These are phyloP conservation scores for Eustoma russellianum DNA, from an alignment of 257 asterid species.

Conservation along the genomic window DNA sequence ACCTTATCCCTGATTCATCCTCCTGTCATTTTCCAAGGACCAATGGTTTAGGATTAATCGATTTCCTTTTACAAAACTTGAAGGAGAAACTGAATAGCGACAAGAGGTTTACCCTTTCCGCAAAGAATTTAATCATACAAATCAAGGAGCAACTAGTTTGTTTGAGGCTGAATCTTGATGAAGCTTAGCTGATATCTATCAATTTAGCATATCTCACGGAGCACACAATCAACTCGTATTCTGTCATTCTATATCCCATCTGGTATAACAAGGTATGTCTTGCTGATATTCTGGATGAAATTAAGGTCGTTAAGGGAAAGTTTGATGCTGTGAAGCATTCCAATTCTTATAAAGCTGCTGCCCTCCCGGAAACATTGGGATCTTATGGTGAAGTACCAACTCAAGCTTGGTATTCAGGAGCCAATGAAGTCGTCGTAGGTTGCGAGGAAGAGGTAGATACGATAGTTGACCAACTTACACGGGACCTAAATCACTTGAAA, in stretches of 20 bases:
- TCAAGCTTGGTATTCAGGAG: too few species aligned
- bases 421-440: too few species aligned
- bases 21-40: neutral
- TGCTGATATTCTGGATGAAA: neutral
- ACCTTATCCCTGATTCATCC: neutral
- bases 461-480: too few species aligned
- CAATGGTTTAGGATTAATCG: constrained; percentile 1
- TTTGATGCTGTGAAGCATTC: neutral
- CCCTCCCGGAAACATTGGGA: too few species aligned
- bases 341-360: too few species aligned
- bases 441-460: too few species aligned
- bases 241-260: neutral
- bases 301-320: neutral
- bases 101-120: too few species aligned
- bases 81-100: neutral
- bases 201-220: constrained; percentile 10
- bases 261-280: constrained; percentile 1
- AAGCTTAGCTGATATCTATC: neutral
- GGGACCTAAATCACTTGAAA: too few species aligned
- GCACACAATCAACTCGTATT: constrained; percentile 1
- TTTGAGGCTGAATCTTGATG: neutral
- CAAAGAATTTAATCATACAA: neutral
- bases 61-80: neutral
- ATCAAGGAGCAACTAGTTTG: neutral
- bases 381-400: too few species aligned